A percentile compares a stretch with the other conserved stretches of the same genome.
Conservation (phyloP, 2,329 filamentous ascomycete species). For the Arthrobotrys entomopaga region DNA sequence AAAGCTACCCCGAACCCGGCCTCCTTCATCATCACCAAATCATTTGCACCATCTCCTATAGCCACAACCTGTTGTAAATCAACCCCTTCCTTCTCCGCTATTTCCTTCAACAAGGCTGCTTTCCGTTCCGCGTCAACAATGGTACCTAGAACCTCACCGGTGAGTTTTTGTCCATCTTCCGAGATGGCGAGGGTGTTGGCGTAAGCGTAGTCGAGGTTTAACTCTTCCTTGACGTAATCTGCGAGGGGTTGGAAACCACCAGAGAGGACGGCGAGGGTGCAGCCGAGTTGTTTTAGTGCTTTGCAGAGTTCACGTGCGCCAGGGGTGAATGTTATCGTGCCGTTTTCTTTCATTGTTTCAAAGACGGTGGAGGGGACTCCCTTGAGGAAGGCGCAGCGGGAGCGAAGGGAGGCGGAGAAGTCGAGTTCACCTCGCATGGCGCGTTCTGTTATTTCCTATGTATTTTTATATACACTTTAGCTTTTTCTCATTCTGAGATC, state of each 20-base stretch:
- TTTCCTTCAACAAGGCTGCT: slow-evolving; percentile 75
- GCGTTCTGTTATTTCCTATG: slow-evolving; percentile 80
- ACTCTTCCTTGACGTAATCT: slow-evolving; percentile 79
- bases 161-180: slow-evolving; percentile 68
- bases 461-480: not conserved
- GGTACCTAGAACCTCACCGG: slow-evolving; percentile 75
- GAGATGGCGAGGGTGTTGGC: slow-evolving; percentile 82
- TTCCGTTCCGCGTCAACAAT: slow-evolving; percentile 83
- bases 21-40: slow-evolving; percentile 79
- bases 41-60: slow-evolving; percentile 84
- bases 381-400: slow-evolving; percentile 80
- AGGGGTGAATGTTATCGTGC: slow-evolving; percentile 79
- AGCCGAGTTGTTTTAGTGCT: slow-evolving; percentile 79
- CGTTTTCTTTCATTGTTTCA: slow-evolving; percentile 73
- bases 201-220: slow-evolving; percentile 86
- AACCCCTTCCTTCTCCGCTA: slow-evolving; percentile 75
- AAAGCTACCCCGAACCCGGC: slow-evolving; percentile 83
- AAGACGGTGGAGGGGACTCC: slow-evolving; percentile 84
- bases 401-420: slow-evolving; percentile 83
- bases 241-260: slow-evolving; percentile 93
- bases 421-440: slow-evolving; percentile 97
- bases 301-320: slow-evolving; percentile 80
- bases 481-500: not conserved
- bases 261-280: slow-evolving; percentile 88
- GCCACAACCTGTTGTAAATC: slow-evolving; percentile 75